Percentiles rank a stretch among this genome's conserved stretches.
Conservation (phyloP, 371 early-diverging fungal genomes). For the Dichotomocladium elegans region DNA sequence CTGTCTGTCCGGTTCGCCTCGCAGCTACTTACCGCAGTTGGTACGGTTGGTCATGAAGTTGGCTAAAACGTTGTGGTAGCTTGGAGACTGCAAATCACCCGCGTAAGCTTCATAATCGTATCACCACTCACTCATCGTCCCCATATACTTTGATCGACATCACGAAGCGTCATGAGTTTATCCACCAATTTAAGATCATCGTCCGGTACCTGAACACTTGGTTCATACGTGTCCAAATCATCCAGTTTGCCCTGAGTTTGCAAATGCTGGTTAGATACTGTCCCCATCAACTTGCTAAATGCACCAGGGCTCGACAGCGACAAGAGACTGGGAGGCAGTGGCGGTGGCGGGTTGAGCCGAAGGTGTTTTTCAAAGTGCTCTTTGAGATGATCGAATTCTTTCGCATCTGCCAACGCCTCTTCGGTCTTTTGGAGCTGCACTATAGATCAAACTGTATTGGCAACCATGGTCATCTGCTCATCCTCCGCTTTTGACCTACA, state of each 20-base stretch:
- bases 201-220: constrained; percentile 46
- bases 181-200: constrained; percentile 44
- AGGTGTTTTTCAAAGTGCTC: constrained; percentile 76
- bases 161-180: constrained; percentile 41
- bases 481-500: constrained; percentile 37
- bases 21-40: constrained; percentile 27
- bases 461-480: background rate
- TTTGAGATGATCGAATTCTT: constrained; percentile 82
- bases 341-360: constrained; percentile 35
- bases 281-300: constrained; percentile 40
- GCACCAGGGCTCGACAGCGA: constrained; percentile 34
- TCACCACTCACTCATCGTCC: background rate
- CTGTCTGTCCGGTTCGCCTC: background rate
- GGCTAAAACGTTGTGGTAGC: constrained; percentile 62
- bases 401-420: constrained; percentile 65
- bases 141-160: constrained; percentile 31
- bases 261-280: constrained; percentile 22
- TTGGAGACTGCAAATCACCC: constrained; percentile 52
- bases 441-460: constrained; percentile 9
- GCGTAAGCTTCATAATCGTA: background rate
- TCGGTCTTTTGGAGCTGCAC: constrained; percentile 78
- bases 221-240: constrained; percentile 47
- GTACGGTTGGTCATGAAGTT: constrained; percentile 68
- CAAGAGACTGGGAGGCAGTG: constrained; percentile 37
- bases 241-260: constrained; percentile 38